Evolutionary conservation across 306 rosid species (phyloP), one percentile per base, ranked within the genome.

Genomic region (Spatholobus suberectus): DNA sequence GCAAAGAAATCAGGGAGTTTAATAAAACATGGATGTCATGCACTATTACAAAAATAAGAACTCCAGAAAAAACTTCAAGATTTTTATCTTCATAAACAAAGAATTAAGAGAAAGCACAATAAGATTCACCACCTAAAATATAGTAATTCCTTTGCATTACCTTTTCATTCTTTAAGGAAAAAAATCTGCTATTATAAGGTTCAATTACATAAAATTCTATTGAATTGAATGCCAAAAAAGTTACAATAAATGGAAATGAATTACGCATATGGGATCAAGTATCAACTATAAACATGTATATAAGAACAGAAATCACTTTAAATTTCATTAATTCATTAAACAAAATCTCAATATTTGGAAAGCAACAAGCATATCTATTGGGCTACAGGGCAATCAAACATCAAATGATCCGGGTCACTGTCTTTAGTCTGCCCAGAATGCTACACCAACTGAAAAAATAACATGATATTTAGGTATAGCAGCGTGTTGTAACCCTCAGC

Each of bases 1-100:
- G 92, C 87, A 87, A 79, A 79, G 35, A 59, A 59, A 59, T 59
- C 67, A 59, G 37, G 37, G 67, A 59, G 34, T 59, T 11, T 26
- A 6, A 59, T 59, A 11, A 58, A 26, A 59, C 37, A 59, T 24
- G 67, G 37, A 59, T 11, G 37, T 59, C 67, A 59, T 0, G 67
- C 18, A 23, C 8, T 35, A 24, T 57, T 58, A 24, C 35, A 59
- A 59, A 24, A 59, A 24, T 26, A 59, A 59, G 67, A 14, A 59
- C 67, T 59, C 67, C 35, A 59, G 37, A 63, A 63, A 63, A n/a
- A 17, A 66, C 67, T 62, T 79, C 27, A 83, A 54, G 38, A 62
- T 73, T 79, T 51, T 18, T 15, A 62, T 62, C 38, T 63, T 18
- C 27, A 72, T 4, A 8, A 9, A 47, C 8, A 11, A 69, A 69